Base-by-base conservation (phyloP, 2,329 filamentous ascomycete species). In the Metarhizium sp. region DNA sequence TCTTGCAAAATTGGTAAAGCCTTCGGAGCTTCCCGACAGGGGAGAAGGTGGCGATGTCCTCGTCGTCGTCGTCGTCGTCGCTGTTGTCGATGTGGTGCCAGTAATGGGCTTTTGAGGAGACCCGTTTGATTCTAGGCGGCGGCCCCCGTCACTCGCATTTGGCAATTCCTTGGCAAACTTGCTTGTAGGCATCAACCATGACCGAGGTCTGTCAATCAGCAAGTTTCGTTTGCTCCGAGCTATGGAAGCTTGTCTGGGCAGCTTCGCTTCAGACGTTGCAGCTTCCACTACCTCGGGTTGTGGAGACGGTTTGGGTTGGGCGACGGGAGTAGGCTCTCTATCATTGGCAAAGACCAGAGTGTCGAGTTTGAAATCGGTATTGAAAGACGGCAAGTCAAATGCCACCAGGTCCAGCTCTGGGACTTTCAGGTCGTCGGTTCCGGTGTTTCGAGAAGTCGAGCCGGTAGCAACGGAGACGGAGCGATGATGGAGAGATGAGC, bases 341-440 rank as follows among this genome's bases (percentile, higher is more conserved):
- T 50, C 51, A 46, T 69, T 66, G 59, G 76, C 63, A 48, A 70
- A 73, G 32, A 79, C 65, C 18, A 71, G 73, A 4, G 74, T 73
- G 60, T 79, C 74, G 63, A 82, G 71, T 46, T 77, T 69, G 59
- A 74, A 69, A 59, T 73, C 73, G 61, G 77, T 71, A 59, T 80
- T 75, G 65, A 83, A 78, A 0, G 76, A 75, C 42, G 78, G 75
- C 38, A 83, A 67, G 56, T 80, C 77, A 65, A 81, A 80, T 56
- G 69, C 65, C 14, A 75, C 68, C 25, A 74, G 63, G 54, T 42
- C 51, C 43, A 58, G n/a, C 30, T 42, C 34, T 7, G 51, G n/a
- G 4, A 14, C 4, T 36, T 52, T 34, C 1, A 51, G 32, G 45
- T 50, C 42, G 30, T 13, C 18, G 48, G 42, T 46, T 29, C 25